phyloP scores from a whole-genome alignment of 805 yeast species.

The Nakazawaea holstii region DNA sequence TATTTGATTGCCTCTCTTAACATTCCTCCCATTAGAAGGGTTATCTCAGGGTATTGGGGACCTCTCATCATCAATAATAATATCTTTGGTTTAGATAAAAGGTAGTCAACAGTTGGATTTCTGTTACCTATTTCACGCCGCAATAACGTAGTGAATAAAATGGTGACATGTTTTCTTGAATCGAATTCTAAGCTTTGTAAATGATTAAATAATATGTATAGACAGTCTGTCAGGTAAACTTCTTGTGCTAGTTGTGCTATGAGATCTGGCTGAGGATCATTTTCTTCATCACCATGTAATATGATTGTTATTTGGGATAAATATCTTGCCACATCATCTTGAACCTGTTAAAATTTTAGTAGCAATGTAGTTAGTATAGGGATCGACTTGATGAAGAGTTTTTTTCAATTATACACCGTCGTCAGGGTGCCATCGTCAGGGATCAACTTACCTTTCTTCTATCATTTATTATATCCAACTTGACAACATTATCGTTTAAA shows the following conservation, averaged over 20 bases:
- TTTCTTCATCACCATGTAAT: slow-evolving; percentile 64
- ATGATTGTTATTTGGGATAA: slow-evolving; percentile 60
- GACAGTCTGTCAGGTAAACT: slow-evolving; percentile 64
- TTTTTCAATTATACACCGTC: not conserved
- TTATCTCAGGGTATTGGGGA: slow-evolving; percentile 70
- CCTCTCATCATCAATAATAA: slow-evolving; percentile 58
- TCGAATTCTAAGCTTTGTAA: slow-evolving; percentile 79
- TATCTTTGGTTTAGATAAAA: slow-evolving; percentile 61
- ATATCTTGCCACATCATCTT: slow-evolving; percentile 70
- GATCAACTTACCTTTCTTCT: slow-evolving; percentile 26
- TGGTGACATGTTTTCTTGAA: slow-evolving; percentile 75
- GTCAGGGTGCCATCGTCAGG: slow-evolving; percentile 12
- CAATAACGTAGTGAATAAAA: slow-evolving; percentile 68
- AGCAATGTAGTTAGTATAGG: not conserved
- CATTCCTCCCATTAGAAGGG: slow-evolving; percentile 70
- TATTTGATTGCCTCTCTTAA: slow-evolving; percentile 80
- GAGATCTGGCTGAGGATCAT: slow-evolving; percentile 63
- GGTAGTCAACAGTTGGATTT: slow-evolving; percentile 83
- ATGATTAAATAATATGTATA: slow-evolving; percentile 54
- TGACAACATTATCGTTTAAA: slow-evolving; percentile 65
- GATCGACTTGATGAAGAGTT: not conserved
- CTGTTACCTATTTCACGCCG: slow-evolving; percentile 73
- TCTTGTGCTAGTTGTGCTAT: slow-evolving; percentile 76
- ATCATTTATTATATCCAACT: slow-evolving; percentile 45
- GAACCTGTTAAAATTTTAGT: slow-evolving; percentile 34